A percentile compares a stretch with the other conserved stretches of the same genome.
phyloP scores from a whole-genome alignment of 2,329 filamentous ascomycete genomes.

The Claviceps africana region DNA sequence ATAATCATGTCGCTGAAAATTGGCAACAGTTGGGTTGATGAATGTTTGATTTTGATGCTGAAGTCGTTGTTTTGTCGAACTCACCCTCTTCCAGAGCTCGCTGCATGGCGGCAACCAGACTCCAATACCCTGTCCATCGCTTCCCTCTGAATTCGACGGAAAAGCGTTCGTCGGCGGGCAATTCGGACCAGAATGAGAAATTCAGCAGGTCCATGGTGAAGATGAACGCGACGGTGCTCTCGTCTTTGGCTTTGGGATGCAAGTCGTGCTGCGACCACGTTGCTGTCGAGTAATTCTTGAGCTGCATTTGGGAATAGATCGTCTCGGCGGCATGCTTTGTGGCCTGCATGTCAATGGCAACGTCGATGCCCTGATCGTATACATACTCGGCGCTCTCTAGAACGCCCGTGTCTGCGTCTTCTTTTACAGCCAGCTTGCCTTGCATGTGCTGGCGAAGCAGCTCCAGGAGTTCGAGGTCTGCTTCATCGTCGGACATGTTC shows the following conservation, averaged over 20 bases:
- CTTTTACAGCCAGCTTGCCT: conserved; percentile 37
- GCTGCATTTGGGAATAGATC: conserved; percentile 72
- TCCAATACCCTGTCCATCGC: conserved; percentile 91
- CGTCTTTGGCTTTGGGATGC: conserved; percentile 72
- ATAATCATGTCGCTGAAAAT: not conserved
- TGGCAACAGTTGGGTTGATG: not conserved
- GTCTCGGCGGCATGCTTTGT: conserved; percentile 69
- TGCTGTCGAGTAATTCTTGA: conserved; percentile 67
- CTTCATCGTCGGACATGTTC: conserved; percentile 76
- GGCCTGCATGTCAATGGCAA: conserved; percentile 70
- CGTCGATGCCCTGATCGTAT: conserved; percentile 85
- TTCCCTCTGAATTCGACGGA: conserved; percentile 67
- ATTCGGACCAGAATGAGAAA: conserved; percentile 89
- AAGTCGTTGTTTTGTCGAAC: conserved; percentile 8
- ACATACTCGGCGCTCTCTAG: conserved; percentile 72
- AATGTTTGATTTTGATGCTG: not conserved
- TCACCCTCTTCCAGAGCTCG: conserved; percentile 73
- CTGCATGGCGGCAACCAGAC: conserved; percentile 74
- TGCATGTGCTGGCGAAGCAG: conserved; percentile 70
- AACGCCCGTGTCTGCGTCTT: conserved; percentile 65
- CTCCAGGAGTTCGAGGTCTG: conserved; percentile 73
- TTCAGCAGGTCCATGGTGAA: conserved; percentile 96
- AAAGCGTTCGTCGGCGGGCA: conserved; percentile 57
- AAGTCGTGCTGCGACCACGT: conserved; percentile 82
- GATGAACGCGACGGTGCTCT: conserved; percentile 74